Percentiles rank a stretch among this genome's conserved stretches.
These are phyloP conservation scores for Scolecobasidium constrictum DNA, from an alignment of 2,329 filamentous ascomycete species.

Conservation along the genomic window DNA sequence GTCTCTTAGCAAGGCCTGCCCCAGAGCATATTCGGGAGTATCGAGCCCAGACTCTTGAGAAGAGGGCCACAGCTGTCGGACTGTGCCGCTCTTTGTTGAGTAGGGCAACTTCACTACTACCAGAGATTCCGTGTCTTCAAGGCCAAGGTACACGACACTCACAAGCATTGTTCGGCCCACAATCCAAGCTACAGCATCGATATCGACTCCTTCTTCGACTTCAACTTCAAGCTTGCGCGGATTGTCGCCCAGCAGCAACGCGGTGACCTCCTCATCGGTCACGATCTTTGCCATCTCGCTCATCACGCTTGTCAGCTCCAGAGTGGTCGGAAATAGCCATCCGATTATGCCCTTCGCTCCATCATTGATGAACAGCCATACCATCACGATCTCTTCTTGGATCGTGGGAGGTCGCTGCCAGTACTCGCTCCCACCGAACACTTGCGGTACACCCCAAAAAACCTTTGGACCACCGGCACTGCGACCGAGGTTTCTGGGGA, in stretches of 20 bases:
- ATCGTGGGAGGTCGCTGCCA: slow-evolving; percentile 36
- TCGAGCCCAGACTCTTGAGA: too few species aligned
- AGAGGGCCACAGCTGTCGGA: too few species aligned
- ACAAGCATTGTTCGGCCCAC: slow-evolving; percentile 25
- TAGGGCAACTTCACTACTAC: not conserved
- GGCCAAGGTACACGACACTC: slow-evolving; percentile 24
- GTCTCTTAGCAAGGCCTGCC: too few species aligned
- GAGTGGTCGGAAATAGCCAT: slow-evolving; percentile 36
- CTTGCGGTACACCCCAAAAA: slow-evolving; percentile 40
- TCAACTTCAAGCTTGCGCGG: slow-evolving; percentile 17
- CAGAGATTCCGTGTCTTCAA: not conserved
- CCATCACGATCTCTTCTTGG: slow-evolving; percentile 37
- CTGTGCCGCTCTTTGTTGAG: too few species aligned
- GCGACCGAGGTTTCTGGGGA: not conserved
- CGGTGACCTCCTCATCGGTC: slow-evolving; percentile 20
- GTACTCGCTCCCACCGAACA: slow-evolving; percentile 36
- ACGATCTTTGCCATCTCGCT: slow-evolving; percentile 29
- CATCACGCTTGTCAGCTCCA: slow-evolving; percentile 23
- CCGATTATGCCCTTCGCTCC: slow-evolving; percentile 38
- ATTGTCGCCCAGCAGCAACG: slow-evolving; percentile 27
- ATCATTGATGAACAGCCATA: slow-evolving; percentile 37
- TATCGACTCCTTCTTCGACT: slow-evolving; percentile 14
- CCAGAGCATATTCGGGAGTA: too few species aligned
- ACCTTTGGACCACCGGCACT: slow-evolving; percentile 24
- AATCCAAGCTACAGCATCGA: slow-evolving; percentile 34